Evolutionary conservation across 345 rosid genomes (phyloP).

Genomic region (Hypericum perforatum): DNA sequence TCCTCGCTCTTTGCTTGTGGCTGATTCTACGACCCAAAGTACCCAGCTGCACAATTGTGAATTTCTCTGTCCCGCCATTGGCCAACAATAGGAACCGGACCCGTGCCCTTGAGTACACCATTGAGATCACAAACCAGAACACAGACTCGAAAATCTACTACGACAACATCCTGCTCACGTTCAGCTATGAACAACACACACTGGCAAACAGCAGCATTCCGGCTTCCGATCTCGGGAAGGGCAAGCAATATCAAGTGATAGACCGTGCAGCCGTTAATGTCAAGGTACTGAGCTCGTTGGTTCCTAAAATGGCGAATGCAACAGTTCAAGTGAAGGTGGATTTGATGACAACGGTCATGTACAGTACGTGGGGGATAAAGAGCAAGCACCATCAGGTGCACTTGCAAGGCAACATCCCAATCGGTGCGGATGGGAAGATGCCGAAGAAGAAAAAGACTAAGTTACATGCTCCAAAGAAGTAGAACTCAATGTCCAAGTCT

Average conservation of each 20-base stretch:
- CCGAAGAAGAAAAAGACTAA: slow-evolving; percentile 37
- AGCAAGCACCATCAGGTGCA: slow-evolving; percentile 26
- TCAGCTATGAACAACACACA: slow-evolving; percentile 22
- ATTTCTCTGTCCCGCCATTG: slow-evolving; percentile 20
- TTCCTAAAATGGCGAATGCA: slow-evolving; percentile 15
- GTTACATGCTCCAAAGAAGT: slow-evolving; percentile 23
- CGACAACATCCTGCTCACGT: slow-evolving; percentile 22
- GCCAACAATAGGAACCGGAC: neutral
- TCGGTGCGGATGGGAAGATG: slow-evolving; percentile 39
- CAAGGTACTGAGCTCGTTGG: slow-evolving; percentile 13
- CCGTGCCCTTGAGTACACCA: slow-evolving; percentile 15
- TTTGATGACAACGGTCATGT: slow-evolving; percentile 20
- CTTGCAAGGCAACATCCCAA: slow-evolving; percentile 17
- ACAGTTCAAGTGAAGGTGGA: slow-evolving; percentile 23
- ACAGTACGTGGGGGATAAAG: slow-evolving; percentile 30
- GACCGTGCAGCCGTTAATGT: neutral
- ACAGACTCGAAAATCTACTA: slow-evolving; percentile 29
- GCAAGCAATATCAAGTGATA: neutral
- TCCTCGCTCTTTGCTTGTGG: slow-evolving; percentile 28
- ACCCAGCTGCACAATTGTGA: slow-evolving; percentile 19
- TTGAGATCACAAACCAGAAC: slow-evolving; percentile 31
- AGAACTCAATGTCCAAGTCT: neutral
- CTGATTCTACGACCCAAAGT: slow-evolving; percentile 24
- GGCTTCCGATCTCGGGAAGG: slow-evolving; percentile 24
- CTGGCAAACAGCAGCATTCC: slow-evolving; percentile 14